Base-by-base conservation (phyloP, 257 asterid genomes). In the Gentiana dahurica region DNA sequence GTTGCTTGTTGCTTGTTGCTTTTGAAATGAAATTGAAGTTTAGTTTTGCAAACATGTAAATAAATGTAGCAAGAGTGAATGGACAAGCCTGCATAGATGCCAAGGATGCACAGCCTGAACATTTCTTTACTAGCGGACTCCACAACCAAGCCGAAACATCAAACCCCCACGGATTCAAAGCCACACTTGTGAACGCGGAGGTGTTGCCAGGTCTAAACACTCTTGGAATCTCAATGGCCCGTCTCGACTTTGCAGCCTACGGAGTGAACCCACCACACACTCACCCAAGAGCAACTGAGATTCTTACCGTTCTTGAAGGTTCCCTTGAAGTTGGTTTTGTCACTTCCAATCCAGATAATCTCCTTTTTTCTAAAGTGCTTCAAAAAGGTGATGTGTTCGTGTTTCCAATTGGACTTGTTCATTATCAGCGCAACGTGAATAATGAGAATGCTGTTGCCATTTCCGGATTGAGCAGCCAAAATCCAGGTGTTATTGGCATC, bases 101-200 rank as follows among this genome's bases (percentile, higher is more conserved):
- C 13, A 49, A 36, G 13, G n/a, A 52, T 12, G 69, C 9, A 15
- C 1, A 8, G 4, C 63, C 51, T 36, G 63, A 57, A 24, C 58
- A 57, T 12, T 57, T 64, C 70, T 32, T 52, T 70, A 65, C 62
- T 63, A 62, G 68, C 36, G 77, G 77, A 24, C 65, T 75, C 8
- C 63, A 64, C 46, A 15, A 59, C 5, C 58, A 73, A 4, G 75
- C 72, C 15, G 59, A 75, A 50, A 71, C 75, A 2, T n/a, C 65
- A 8, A 75, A 71, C 35, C 64, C 71, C 3, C 59, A 34, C 4
- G 73, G 75, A n/a, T 55, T 45, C 9, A 37, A 33, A 36, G 47
- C 50, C 34, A 60, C 56, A 5, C 36, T 52, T 6, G 64, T 60
- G 0, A 35, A 36, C 12, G 56, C 36, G 6, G 41, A 39, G 0